Percentiles rank a stretch among this genome's conserved stretches.
phyloP scores from a whole-genome alignment of 1,284 basidiomycete genomes.

The Sporisorium scitamineum region DNA sequence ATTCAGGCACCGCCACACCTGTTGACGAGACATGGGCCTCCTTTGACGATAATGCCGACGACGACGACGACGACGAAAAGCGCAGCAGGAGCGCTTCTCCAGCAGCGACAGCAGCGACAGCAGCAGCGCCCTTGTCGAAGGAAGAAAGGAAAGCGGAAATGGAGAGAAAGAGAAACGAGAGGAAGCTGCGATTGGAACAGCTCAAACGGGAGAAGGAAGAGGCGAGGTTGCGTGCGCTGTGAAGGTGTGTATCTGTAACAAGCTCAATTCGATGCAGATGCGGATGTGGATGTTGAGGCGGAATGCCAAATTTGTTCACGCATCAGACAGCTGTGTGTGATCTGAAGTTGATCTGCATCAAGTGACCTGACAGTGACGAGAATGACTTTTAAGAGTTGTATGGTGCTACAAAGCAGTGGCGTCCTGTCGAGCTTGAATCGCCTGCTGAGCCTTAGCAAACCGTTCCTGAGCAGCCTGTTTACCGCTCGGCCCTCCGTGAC shows the following conservation, averaged over 20 bases:
- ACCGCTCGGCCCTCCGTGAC: constrained; percentile 50
- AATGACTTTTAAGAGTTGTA: background rate
- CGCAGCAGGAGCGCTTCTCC: constrained; percentile 11
- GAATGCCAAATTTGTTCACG: background rate
- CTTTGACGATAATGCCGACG: constrained; percentile 38
- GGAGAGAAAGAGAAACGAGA: constrained; percentile 57
- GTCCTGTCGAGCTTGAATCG: background rate
- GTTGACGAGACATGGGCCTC: constrained; percentile 33
- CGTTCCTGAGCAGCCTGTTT: constrained; percentile 32
- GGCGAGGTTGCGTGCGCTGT: constrained; percentile 34
- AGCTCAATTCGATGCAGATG: background rate
- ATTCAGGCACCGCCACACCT: background rate
- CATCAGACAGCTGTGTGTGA: background rate
- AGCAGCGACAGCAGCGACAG: constrained; percentile 20
- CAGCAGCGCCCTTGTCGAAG: constrained; percentile 39
- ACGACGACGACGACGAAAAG: background rate
- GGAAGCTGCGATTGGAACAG: constrained; percentile 45
- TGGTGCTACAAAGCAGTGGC: background rate
- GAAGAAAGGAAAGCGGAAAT: constrained; percentile 61
- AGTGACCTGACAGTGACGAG: background rate
- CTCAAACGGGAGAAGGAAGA: constrained; percentile 55
- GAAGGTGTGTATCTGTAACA: background rate
- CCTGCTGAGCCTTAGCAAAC: constrained; percentile 19
- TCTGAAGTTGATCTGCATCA: background rate
- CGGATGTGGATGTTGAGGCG: background rate